A percentile compares a stretch with the other conserved stretches of the same genome.
Evolutionary conservation across 192 early-diverging fungal genomes (phyloP).

Genomic region (Umbelopsis sp.): DNA sequence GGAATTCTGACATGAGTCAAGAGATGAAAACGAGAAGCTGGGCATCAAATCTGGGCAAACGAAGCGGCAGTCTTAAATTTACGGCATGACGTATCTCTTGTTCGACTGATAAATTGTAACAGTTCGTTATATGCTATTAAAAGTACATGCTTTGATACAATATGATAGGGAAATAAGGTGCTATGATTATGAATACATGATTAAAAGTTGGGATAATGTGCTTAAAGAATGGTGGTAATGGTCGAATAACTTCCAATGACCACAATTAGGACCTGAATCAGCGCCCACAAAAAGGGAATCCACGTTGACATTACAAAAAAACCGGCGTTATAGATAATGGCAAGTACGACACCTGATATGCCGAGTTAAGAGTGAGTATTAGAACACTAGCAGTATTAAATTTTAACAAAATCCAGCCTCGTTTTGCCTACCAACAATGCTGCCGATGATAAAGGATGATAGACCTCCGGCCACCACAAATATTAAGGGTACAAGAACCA

Average conservation of each 20-base stretch:
- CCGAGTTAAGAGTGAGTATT: background rate
- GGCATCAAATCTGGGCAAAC: background rate
- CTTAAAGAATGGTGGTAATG: constrained; percentile 58
- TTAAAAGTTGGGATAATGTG: background rate
- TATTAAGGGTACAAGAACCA: constrained; percentile 33
- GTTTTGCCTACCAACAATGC: constrained; percentile 46
- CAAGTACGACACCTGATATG: constrained; percentile 54
- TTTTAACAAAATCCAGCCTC: background rate
- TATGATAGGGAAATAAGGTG: background rate
- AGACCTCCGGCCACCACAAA: constrained; percentile 45
- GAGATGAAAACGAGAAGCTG: constrained; percentile 13
- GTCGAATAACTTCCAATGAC: constrained; percentile 63
- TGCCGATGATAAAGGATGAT: constrained; percentile 46
- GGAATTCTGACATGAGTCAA: constrained; percentile 51
- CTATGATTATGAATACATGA: background rate
- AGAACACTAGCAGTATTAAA: background rate
- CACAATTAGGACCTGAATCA: constrained; percentile 66
- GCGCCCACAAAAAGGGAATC: constrained; percentile 70
- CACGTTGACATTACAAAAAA: constrained; percentile 72
- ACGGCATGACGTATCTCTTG: background rate
- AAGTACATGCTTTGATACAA: constrained; percentile 14
- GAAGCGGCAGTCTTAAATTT: background rate
- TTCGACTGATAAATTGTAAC: background rate
- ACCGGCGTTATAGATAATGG: constrained; percentile 63
- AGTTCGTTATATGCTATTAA: background rate